Percentiles rank a stretch among this genome's conserved stretches.
phyloP scores from a whole-genome alignment of 2,329 filamentous ascomycete species.

The Neopestalotiopsis sp. region DNA sequence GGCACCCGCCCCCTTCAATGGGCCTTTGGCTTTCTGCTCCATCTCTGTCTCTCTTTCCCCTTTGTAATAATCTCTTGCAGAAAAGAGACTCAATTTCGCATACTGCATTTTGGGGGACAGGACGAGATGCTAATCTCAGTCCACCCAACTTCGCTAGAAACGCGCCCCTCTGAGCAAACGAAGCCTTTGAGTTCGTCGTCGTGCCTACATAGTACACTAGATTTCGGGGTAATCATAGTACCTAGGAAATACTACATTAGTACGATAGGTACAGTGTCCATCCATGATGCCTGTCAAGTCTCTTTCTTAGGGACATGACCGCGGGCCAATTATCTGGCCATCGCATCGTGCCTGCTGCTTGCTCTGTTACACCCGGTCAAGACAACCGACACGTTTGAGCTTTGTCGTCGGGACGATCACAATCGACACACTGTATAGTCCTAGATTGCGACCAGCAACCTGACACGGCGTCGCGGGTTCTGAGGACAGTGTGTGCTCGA shows the following conservation, averaged over 20 bases:
- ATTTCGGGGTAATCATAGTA: no score
- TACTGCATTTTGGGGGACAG: no score
- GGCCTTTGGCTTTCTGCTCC: neutral
- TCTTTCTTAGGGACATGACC: neutral
- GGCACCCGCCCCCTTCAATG: neutral
- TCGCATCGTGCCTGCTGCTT: neutral
- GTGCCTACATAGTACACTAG: no score
- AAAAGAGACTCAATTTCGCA: no score
- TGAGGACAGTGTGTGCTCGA: neutral
- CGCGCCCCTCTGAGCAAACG: no score
- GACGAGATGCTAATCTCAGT: no score
- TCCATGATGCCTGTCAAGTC: neutral
- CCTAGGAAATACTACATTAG: no score
- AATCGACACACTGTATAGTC: slow-evolving; percentile 1
- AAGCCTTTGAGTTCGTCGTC: no score
- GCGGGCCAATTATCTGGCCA: neutral
- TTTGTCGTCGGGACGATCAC: neutral
- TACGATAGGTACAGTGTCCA: no score
- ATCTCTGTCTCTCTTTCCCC: neutral
- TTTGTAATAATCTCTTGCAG: neutral
- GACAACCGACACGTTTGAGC: neutral
- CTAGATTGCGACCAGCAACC: neutral
- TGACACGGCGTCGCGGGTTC: neutral
- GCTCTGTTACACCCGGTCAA: neutral
- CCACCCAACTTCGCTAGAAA: no score